Percentiles rank a stretch among this genome's conserved stretches.
These are phyloP conservation scores for Bipolaris victoriae DNA, from an alignment of 2,329 filamentous ascomycete species.

Conservation along the genomic window DNA sequence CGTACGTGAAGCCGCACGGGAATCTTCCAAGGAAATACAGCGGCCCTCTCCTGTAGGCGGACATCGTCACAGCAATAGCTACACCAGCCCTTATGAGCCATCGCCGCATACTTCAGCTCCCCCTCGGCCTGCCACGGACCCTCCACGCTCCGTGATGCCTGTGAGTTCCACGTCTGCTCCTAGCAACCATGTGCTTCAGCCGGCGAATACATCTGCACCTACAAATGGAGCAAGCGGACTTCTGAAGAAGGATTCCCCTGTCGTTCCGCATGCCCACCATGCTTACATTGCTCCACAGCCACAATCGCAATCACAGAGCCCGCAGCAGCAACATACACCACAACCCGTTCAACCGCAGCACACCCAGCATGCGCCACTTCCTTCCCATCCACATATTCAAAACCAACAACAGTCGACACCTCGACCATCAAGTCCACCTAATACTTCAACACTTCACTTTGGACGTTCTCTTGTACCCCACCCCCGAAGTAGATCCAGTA, in stretches of 20 bases:
- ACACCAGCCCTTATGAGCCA: constrained; percentile 41
- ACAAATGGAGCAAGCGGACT: constrained; percentile 25
- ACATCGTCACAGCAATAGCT: constrained; percentile 27
- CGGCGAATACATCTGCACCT: constrained; percentile 19
- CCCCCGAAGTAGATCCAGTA: constrained; percentile 38
- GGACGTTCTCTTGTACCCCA: constrained; percentile 35
- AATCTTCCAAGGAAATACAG: constrained; percentile 19
- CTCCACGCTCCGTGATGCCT: constrained; percentile 23
- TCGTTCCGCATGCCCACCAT: constrained; percentile 25
- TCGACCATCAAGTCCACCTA: constrained; percentile 32
- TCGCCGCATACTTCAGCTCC: constrained; percentile 22
- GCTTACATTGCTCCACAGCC: constrained; percentile 29
- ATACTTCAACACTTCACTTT: constrained; percentile 30
- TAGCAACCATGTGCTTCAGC: constrained; percentile 17
- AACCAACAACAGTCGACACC: constrained; percentile 25
- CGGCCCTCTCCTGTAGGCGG: constrained; percentile 16
- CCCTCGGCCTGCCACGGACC: constrained; percentile 19
- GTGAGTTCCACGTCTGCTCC: constrained; percentile 14
- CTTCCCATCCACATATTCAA: constrained; percentile 24
- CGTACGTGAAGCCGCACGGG: constrained; percentile 20
- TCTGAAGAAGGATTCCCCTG: constrained; percentile 30
- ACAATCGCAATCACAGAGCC: constrained; percentile 18
- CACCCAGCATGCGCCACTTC: constrained; percentile 17
- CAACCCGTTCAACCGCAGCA: constrained; percentile 14
- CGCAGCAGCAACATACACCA: constrained; percentile 18